Percentiles rank a stretch among this genome's conserved stretches.
These are phyloP conservation scores for Anisodus acutangulus DNA, from an alignment of 257 asterid genomes.

Conservation along the genomic window DNA sequence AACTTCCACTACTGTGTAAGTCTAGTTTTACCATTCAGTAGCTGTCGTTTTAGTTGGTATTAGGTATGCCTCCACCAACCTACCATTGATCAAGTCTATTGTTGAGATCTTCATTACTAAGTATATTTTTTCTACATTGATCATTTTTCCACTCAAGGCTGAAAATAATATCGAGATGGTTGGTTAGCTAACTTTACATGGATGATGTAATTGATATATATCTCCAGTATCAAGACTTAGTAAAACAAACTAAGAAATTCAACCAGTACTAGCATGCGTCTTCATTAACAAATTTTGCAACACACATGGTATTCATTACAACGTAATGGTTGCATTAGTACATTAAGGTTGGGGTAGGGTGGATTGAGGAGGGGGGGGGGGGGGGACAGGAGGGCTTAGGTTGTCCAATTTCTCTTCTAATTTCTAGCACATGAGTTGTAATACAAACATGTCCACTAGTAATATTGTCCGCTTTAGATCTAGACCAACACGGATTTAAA, in stretches of 20 bases:
- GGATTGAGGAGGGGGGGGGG: neutral
- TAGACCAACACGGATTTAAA: neutral
- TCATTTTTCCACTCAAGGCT: neutral
- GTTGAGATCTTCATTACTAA: neutral
- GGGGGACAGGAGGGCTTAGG: neutral
- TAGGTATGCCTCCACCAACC: slow-evolving; percentile 25
- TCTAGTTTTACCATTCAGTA: neutral
- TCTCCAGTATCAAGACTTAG: neutral
- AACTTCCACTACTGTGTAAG: neutral
- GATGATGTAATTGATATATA: slow-evolving; percentile 23
- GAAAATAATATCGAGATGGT: neutral
- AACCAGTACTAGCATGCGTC: neutral
- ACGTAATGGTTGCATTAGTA: neutral
- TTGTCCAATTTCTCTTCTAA: neutral
- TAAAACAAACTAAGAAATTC: neutral
- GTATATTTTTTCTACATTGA: neutral
- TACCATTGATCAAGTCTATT: slow-evolving; percentile 9
- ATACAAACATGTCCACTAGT: too few species aligned
- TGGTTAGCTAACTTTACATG: neutral
- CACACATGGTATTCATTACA: neutral
- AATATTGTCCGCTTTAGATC: neutral
- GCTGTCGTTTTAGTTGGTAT: slow-evolving; percentile 22
- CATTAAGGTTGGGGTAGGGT: neutral
- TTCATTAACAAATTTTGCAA: neutral
- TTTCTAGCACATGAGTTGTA: neutral